Evolutionary conservation across 2,329 filamentous ascomycete species (phyloP).

Genomic region (Aureobasidium pullulans): DNA sequence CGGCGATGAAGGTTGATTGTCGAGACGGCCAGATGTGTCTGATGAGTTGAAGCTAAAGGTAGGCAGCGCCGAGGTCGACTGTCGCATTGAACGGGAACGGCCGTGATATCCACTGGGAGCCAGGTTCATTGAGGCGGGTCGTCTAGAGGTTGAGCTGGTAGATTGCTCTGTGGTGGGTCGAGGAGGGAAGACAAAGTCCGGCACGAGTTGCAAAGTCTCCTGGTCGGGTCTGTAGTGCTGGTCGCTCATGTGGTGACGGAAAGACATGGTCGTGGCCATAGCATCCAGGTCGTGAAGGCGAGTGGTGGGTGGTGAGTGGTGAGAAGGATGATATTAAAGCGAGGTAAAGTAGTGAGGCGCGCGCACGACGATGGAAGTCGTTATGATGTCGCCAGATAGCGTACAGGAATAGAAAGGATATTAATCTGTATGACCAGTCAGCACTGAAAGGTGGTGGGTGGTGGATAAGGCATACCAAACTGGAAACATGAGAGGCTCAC

Average conservation of each 20-base stretch:
- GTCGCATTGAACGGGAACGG: constrained; percentile 29
- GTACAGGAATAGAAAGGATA: not conserved
- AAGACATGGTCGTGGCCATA: constrained; percentile 11
- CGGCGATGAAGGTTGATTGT: constrained; percentile 32
- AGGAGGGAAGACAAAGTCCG: constrained; percentile 42
- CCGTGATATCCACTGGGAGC: constrained; percentile 31
- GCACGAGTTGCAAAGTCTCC: constrained; percentile 34
- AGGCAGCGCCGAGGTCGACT: constrained; percentile 38
- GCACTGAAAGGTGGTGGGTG: not conserved
- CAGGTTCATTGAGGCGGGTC: constrained; percentile 28
- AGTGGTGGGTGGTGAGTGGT: not conserved
- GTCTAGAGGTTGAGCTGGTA: constrained; percentile 14
- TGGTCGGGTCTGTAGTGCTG: constrained; percentile 9
- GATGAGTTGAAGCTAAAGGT: constrained; percentile 44
- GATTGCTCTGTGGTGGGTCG: constrained; percentile 25
- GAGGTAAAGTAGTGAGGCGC: not conserved
- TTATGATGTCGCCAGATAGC: not conserved
- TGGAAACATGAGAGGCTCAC: constrained; percentile 11
- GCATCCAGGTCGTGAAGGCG: not conserved
- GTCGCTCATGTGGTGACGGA: constrained; percentile 2
- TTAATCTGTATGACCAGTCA: constrained; percentile 3
- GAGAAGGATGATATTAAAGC: not conserved
- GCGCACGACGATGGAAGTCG: constrained; percentile 3
- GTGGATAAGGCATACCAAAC: not conserved
- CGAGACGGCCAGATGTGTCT: constrained; percentile 28